A percentile compares a stretch with the other conserved stretches of the same genome.
Evolutionary conservation across 108 stramenopile species (phyloP).

Genomic region (Skeletonema grethae): DNA sequence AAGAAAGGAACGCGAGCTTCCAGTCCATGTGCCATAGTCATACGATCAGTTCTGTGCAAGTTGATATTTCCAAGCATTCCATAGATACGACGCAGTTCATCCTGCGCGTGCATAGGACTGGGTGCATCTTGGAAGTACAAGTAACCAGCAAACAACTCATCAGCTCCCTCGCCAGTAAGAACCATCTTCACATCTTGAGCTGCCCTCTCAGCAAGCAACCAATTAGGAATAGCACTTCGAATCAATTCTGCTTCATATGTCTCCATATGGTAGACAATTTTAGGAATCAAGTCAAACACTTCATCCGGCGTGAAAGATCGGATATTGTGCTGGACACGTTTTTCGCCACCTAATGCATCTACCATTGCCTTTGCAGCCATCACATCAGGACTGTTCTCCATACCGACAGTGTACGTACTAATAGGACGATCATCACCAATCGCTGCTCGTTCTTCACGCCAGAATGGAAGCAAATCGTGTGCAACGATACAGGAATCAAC

Average conservation of each 20-base stretch:
- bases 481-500: constrained; percentile 75
- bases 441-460: constrained; percentile 26
- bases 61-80: constrained; percentile 72
- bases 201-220: constrained; percentile 74
- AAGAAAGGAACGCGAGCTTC: constrained; percentile 85
- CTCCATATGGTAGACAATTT: constrained; percentile 84
- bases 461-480: constrained; percentile 66
- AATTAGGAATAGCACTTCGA: constrained; percentile 77
- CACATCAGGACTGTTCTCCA: constrained; percentile 78
- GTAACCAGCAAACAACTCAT: constrained; percentile 81
- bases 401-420: constrained; percentile 71
- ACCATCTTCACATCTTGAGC: constrained; percentile 82
- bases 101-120: constrained; percentile 60
- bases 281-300: constrained; percentile 77
- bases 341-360: constrained; percentile 60
- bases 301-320: constrained; percentile 69
- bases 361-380: constrained; percentile 76
- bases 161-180: constrained; percentile 72
- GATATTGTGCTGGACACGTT: constrained; percentile 56
- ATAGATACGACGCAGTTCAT: constrained; percentile 70
- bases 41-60: constrained; percentile 74
- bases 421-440: constrained; percentile 73
- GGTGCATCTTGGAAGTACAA: constrained; percentile 74
- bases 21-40: constrained; percentile 83
- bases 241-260: constrained; percentile 84